Conservation (phyloP, 441 rosid species). For the Mallotus repandus region DNA sequence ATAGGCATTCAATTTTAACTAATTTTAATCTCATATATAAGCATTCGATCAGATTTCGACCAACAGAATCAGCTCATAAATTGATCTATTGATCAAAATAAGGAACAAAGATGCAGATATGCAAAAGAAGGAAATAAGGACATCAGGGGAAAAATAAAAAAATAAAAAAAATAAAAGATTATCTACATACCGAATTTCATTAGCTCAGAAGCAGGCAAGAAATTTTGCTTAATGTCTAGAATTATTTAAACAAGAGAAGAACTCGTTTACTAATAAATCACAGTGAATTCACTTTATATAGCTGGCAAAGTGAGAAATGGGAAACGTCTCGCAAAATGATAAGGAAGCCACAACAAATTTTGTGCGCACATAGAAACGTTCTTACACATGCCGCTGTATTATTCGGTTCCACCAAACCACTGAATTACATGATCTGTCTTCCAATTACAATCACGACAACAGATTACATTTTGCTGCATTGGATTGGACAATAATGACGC, state of each 20-base stretch:
- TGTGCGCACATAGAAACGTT: conserved; percentile 11
- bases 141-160: background rate
- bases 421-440: conserved; percentile 30
- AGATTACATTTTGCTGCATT: conserved; percentile 15
- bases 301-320: conserved; percentile 8
- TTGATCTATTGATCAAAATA: conserved; percentile 4
- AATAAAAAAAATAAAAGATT: background rate
- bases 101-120: background rate
- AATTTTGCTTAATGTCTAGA: conserved; percentile 11
- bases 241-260: conserved; percentile 15
- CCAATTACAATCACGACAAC: conserved; percentile 8
- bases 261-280: background rate
- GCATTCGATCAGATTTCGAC: background rate
- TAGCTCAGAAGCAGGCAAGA: conserved; percentile 15
- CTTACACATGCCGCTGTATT: conserved; percentile 17
- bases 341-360: conserved; percentile 23
- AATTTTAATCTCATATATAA: no score
- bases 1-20: background rate
- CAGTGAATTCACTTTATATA: conserved; percentile 3
- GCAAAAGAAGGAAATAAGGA: background rate
- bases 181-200: conserved; percentile 16
- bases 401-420: conserved; percentile 24
- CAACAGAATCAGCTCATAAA: background rate
- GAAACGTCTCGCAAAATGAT: conserved; percentile 13
- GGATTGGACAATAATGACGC: conserved; percentile 11